Percentiles rank a stretch among this genome's conserved stretches.
Evolutionary conservation across 306 rosid genomes (phyloP).

Genomic region (Quercus cerris): DNA sequence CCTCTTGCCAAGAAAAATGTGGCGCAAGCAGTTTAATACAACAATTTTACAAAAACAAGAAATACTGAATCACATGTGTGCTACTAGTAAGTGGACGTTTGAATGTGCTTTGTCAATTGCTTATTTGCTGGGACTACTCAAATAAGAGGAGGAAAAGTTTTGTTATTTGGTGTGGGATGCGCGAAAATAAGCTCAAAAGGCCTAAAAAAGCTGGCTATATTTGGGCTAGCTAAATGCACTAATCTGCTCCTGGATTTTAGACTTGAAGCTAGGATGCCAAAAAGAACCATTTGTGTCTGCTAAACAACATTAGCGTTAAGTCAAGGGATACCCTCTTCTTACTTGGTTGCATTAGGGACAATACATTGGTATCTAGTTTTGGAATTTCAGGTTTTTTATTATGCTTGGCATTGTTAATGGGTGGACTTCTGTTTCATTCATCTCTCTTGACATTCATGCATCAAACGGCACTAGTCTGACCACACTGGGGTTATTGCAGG

Average conservation of each 20-base stretch:
- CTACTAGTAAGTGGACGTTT: background rate
- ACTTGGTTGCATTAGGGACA: background rate
- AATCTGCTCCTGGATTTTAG: background rate
- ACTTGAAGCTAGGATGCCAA: background rate
- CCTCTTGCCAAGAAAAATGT: background rate
- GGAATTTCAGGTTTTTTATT: background rate
- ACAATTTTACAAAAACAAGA: too few species aligned
- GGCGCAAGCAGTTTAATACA: too few species aligned
- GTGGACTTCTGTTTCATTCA: background rate
- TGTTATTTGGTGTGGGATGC: too few species aligned
- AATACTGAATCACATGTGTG: too few species aligned
- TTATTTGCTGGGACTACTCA: too few species aligned
- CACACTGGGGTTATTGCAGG: conserved; percentile 45
- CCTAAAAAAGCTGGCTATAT: too few species aligned
- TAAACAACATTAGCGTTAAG: background rate
- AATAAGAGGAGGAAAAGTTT: too few species aligned
- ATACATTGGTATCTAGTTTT: background rate
- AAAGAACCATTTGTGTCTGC: background rate
- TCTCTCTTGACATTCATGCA: background rate
- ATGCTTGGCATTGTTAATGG: background rate
- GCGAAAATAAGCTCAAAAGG: too few species aligned
- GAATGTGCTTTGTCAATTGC: too few species aligned
- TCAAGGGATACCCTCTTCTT: background rate
- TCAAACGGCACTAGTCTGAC: background rate
- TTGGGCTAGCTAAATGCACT: too few species aligned